These are phyloP conservation scores for Pythium guiyangense DNA, from an alignment of 352 stramenopile species.

Conservation along the genomic window DNA sequence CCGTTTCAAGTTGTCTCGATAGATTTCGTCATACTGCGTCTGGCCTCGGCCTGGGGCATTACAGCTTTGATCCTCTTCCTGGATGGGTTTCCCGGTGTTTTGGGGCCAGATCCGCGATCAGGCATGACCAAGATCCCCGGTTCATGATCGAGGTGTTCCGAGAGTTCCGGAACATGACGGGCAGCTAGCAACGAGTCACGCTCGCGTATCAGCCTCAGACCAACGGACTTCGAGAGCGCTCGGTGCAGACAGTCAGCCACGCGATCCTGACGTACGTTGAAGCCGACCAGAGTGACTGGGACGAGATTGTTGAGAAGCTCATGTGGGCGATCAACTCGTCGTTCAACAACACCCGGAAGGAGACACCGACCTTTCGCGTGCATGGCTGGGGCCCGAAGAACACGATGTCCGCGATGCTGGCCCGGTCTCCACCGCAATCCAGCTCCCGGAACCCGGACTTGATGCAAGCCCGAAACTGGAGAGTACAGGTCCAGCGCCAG, in stretches of 20 bases:
- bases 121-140: conserved; percentile 19
- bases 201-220: conserved; percentile 24
- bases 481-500: too few relatives aligned
- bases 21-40: too few relatives aligned
- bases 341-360: conserved; percentile 9
- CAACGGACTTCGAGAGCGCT: conserved; percentile 30
- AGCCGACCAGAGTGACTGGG: conserved; percentile 26
- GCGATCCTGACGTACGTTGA: conserved; percentile 17
- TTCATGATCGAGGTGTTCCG: conserved; percentile 29
- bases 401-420: conserved; percentile 6
- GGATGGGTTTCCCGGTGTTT: conserved; percentile 25
- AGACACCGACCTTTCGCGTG: conserved; percentile 15
- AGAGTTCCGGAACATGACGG: conserved; percentile 18
- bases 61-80: too few relatives aligned
- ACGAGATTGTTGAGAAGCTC: conserved; percentile 19
- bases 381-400: conserved; percentile 16
- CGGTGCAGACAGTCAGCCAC: conserved; percentile 23
- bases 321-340: conserved; percentile 21
- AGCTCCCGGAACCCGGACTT: too few relatives aligned
- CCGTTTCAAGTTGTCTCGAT: too few relatives aligned
- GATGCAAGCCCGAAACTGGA: too few relatives aligned
- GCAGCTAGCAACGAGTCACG: conserved; percentile 17
- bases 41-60: too few relatives aligned
- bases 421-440: too few relatives aligned
- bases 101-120: conserved; percentile 16